Conservation (phyloP, 2,329 filamentous ascomycete species). For the Dothiorella sarmentorum region DNA sequence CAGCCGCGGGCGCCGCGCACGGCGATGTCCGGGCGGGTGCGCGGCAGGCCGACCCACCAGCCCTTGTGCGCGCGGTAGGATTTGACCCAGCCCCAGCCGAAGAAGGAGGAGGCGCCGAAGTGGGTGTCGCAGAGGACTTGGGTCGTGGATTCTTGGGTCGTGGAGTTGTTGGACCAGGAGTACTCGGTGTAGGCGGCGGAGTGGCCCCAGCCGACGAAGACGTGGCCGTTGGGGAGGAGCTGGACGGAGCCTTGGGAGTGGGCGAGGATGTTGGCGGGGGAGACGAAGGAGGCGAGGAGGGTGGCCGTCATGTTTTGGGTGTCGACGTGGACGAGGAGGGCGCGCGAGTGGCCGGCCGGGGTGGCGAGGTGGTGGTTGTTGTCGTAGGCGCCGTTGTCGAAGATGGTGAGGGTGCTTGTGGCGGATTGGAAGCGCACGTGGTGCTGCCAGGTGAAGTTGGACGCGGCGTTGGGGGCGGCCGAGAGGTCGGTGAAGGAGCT, state of each 20-base stretch:
- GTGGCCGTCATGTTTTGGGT: slow-evolving; percentile 33
- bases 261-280: slow-evolving; percentile 35
- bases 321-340: slow-evolving; percentile 42
- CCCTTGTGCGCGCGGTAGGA: slow-evolving; percentile 36
- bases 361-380: slow-evolving; percentile 29
- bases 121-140: slow-evolving; percentile 44
- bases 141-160: no score
- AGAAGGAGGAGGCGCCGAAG: slow-evolving; percentile 28
- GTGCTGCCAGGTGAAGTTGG: slow-evolving; percentile 52
- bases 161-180: slow-evolving; percentile 25
- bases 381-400: slow-evolving; percentile 35
- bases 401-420: slow-evolving; percentile 36
- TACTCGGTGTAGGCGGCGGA: slow-evolving; percentile 50
- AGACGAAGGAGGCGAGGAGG: slow-evolving; percentile 44
- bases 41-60: slow-evolving; percentile 25
- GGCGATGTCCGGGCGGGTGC: slow-evolving; percentile 23
- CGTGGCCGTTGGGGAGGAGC: slow-evolving; percentile 42
- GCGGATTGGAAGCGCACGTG: slow-evolving; percentile 46
- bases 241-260: slow-evolving; percentile 44
- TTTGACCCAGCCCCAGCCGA: slow-evolving; percentile 21
- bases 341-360: slow-evolving; percentile 36
- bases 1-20: slow-evolving; percentile 16
- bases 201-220: slow-evolving; percentile 50
- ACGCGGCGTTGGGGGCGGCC: slow-evolving; percentile 41
- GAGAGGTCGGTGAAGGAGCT: slow-evolving; percentile 44